These are phyloP conservation scores for Abortiporus biennis DNA, from an alignment of 1,284 basidiomycete genomes.

Conservation along the genomic window DNA sequence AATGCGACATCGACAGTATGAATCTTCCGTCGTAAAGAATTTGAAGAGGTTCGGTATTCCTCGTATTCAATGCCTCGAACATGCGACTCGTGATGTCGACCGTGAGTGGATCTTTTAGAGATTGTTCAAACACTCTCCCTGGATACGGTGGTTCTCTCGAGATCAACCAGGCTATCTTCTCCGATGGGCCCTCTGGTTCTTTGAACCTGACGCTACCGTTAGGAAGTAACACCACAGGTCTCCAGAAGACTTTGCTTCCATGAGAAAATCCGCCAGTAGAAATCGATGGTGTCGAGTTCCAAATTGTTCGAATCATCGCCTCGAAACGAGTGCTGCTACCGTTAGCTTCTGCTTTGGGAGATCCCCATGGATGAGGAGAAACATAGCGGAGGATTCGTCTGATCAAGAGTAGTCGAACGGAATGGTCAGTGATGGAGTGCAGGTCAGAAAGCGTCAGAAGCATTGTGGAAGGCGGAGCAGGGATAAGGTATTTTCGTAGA, in stretches of 20 bases:
- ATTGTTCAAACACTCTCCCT: neutral
- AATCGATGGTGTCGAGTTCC: constrained; percentile 19
- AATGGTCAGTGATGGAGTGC: constrained; percentile 26
- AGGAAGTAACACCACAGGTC: neutral
- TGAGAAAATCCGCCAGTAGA: neutral
- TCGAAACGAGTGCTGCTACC: constrained; percentile 39
- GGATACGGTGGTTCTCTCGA: neutral
- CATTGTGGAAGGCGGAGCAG: constrained; percentile 46
- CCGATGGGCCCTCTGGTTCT: neutral
- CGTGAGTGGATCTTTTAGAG: neutral
- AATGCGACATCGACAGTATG: neutral
- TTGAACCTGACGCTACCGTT: neutral
- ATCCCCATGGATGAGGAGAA: constrained; percentile 72
- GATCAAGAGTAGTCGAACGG: constrained; percentile 41
- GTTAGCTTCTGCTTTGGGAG: constrained; percentile 48
- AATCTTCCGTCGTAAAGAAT: constrained; percentile 4
- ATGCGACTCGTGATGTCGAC: constrained; percentile 1
- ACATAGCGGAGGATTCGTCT: constrained; percentile 61
- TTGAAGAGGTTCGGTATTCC: neutral
- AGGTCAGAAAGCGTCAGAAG: constrained; percentile 35
- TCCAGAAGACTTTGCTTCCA: constrained; percentile 4
- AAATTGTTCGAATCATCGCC: constrained; percentile 42
- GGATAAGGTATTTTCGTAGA: constrained; percentile 28
- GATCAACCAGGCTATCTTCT: constrained; percentile 1
- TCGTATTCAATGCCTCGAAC: no score